Conservation (phyloP, 78 protist species). For the Isochrysis galbana region DNA sequence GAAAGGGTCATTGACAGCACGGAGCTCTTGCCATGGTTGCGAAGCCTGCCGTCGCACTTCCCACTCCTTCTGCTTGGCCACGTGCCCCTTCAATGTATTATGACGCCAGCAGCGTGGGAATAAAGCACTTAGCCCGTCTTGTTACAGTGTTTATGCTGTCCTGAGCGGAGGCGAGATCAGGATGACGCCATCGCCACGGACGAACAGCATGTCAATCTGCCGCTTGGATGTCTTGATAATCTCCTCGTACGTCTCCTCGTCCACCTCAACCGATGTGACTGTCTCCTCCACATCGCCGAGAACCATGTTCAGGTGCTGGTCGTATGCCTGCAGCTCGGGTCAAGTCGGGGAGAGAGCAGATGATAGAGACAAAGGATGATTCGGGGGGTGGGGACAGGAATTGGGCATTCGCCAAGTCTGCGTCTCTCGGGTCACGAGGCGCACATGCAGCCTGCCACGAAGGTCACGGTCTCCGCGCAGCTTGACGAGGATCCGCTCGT, state of each 20-base stretch:
- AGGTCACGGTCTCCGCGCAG: conserved; percentile 93
- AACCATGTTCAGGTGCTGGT: conserved; percentile 95
- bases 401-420: too few relatives aligned
- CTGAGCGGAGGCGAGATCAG: conserved; percentile 90
- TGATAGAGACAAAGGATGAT: too few relatives aligned
- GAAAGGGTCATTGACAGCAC: too few relatives aligned
- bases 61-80: too few relatives aligned
- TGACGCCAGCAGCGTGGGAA: too few relatives aligned
- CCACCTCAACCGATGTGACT: conserved; percentile 59
- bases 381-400: neutral
- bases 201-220: conserved; percentile 84
- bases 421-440: neutral
- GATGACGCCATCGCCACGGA: conserved; percentile 95
- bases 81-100: too few relatives aligned
- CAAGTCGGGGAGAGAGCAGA: neutral
- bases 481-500: conserved; percentile 89
- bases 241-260: conserved; percentile 90
- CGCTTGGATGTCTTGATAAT: conserved; percentile 80
- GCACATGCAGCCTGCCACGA: conserved; percentile 90
- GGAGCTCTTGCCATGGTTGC: too few relatives aligned
- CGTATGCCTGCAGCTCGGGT: conserved; percentile 95
- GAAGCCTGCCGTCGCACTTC: too few relatives aligned
- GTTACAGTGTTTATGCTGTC: too few relatives aligned
- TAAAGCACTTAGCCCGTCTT: too few relatives aligned
- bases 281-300: conserved; percentile 96